These are phyloP conservation scores for Oryza brachyantha DNA, from an alignment of 176 grass and related monocot species.

Conservation along the genomic window DNA sequence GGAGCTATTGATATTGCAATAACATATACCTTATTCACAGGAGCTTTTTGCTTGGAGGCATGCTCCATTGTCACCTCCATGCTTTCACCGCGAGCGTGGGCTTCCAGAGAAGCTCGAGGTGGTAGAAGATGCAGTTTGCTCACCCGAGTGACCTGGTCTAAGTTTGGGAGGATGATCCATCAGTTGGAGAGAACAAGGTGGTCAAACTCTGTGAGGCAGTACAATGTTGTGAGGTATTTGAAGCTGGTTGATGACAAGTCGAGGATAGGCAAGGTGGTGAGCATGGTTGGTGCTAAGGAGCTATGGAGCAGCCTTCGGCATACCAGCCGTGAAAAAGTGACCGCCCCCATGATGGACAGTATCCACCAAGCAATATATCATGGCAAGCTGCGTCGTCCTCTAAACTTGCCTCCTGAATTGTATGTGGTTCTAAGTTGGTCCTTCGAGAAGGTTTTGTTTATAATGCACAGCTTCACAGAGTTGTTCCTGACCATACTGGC, in stretches of 20 bases:
- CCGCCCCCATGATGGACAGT: not conserved
- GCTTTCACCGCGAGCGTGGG: not conserved
- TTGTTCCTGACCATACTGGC: no score
- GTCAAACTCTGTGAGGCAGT: conserved; percentile 18
- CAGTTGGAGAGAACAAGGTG: not conserved
- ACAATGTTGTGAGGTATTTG: not conserved
- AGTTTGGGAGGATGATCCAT: not conserved
- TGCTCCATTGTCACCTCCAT: not conserved
- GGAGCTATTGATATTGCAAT: not conserved
- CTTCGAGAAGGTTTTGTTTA: not conserved
- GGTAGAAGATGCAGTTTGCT: not conserved
- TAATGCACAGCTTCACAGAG: no score
- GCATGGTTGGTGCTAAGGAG: not conserved
- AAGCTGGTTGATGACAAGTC: not conserved
- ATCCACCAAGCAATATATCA: no score
- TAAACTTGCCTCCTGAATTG: no score
- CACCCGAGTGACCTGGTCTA: not conserved
- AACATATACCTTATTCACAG: not conserved
- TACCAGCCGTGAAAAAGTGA: not conserved
- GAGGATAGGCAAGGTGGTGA: not conserved
- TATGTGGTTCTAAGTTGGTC: no score
- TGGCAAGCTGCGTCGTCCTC: no score
- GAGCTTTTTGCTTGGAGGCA: not conserved
- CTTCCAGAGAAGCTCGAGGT: not conserved
- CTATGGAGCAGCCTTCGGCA: not conserved